Conservation (phyloP, 169 alveolate genomes). For the Eimeria maxima region DNA sequence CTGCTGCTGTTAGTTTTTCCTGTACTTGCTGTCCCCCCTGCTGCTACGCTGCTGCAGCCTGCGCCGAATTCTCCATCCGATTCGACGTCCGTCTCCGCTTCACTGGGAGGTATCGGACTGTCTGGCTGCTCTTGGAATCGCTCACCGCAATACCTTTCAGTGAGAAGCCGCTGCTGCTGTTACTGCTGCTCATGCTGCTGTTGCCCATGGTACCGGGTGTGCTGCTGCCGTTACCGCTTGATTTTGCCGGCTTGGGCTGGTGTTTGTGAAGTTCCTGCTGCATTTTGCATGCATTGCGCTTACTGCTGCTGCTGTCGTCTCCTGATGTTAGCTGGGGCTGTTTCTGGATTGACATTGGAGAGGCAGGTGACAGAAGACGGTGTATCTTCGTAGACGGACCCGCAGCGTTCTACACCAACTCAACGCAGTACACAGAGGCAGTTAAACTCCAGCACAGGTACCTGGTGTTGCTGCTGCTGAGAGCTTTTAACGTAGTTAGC, state of each 20-base stretch:
- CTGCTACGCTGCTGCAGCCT: conserved; percentile 84
- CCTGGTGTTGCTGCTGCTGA: not conserved
- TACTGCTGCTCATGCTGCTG: conserved; percentile 8
- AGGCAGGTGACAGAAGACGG: conserved; percentile 88
- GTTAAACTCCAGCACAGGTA: conserved; percentile 90
- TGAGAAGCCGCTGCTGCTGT: not conserved
- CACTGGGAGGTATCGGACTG: conserved; percentile 93
- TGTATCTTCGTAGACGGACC: conserved; percentile 94
- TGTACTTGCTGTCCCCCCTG: not conserved
- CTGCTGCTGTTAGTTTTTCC: not conserved
- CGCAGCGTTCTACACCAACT: conserved; percentile 88
- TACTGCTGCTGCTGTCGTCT: conserved; percentile 26
- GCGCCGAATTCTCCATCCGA: conserved; percentile 88
- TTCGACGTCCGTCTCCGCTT: conserved; percentile 89
- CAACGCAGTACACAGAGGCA: conserved; percentile 88
- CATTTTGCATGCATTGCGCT: not conserved
- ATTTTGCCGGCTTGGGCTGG: not conserved
- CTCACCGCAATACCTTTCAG: conserved; percentile 90
- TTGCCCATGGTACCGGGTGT: not conserved
- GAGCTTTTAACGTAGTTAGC: too few relatives aligned
- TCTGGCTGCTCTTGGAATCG: conserved; percentile 88
- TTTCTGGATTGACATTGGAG: conserved; percentile 92
- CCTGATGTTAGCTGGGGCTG: conserved; percentile 89
- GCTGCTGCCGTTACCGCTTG: not conserved
- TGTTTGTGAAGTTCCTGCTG: not conserved